phyloP scores from a whole-genome alignment of 768 basidiomycete genomes.

The Xerocomus potaroensis region DNA sequence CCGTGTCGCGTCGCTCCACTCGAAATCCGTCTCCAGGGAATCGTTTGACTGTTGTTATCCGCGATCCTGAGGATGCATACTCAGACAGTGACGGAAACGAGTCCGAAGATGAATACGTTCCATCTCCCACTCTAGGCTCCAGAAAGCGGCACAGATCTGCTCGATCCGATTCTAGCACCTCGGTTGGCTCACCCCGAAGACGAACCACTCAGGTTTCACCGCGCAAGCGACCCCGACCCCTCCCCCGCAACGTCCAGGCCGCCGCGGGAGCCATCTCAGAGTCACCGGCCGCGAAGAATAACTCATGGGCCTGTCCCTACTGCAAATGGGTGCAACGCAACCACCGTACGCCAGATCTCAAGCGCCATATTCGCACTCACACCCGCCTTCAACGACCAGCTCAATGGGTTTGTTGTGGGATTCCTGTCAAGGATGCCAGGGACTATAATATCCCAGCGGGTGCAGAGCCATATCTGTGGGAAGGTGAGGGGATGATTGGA shows the following conservation, averaged over 20 bases:
- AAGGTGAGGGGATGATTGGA: conserved; percentile 31
- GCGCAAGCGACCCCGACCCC: conserved; percentile 32
- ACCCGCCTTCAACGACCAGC: conserved; percentile 33
- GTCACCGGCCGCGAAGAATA: conserved; percentile 24
- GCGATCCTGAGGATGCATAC: conserved; percentile 28
- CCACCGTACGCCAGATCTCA: conserved; percentile 53
- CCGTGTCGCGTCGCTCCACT: conserved; percentile 12
- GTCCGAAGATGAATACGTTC: conserved; percentile 44
- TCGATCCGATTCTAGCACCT: not conserved
- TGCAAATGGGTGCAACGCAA: conserved; percentile 47
- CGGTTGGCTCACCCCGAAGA: conserved; percentile 4
- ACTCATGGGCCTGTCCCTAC: conserved; percentile 42
- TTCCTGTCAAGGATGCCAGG: conserved; percentile 25
- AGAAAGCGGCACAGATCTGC: conserved; percentile 31
- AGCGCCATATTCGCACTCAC: conserved; percentile 56
- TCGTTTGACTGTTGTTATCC: not conserved
- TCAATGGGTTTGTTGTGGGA: conserved; percentile 38
- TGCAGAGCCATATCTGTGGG: conserved; percentile 26
- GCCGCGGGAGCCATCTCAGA: conserved; percentile 14
- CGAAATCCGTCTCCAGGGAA: conserved; percentile 5
- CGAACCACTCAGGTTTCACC: conserved; percentile 3
- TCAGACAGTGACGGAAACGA: conserved; percentile 37
- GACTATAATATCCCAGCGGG: conserved; percentile 17
- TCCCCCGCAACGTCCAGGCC: conserved; percentile 46
- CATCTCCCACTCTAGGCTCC: conserved; percentile 33